Conservation (phyloP, 2,329 filamentous ascomycete genomes). For the Verticillium longisporum region DNA sequence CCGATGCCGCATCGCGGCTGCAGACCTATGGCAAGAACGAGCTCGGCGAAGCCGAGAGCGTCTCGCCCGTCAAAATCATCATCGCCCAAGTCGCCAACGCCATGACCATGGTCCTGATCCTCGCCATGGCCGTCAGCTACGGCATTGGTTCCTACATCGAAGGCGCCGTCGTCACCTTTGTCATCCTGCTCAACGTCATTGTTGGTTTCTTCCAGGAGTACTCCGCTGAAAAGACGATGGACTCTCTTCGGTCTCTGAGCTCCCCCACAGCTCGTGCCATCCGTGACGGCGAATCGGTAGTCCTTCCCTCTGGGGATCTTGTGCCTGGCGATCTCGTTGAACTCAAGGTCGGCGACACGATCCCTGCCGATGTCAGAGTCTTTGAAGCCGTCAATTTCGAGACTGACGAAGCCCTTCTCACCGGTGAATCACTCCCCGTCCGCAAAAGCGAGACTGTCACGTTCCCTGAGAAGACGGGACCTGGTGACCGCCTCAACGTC, state of each 20-base stretch:
- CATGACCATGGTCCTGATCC: constrained; percentile 55
- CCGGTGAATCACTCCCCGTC: constrained; percentile 56
- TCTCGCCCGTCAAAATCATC: constrained; percentile 51
- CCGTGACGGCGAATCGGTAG: constrained; percentile 40
- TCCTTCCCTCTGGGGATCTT: constrained; percentile 45
- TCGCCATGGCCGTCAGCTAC: constrained; percentile 46
- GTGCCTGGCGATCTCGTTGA: constrained; percentile 54
- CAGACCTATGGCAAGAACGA: constrained; percentile 53
- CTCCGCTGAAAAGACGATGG: constrained; percentile 49
- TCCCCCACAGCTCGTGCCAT: constrained; percentile 44
- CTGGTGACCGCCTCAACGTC: constrained; percentile 57
- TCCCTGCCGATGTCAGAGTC: constrained; percentile 34
- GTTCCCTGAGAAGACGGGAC: constrained; percentile 45
- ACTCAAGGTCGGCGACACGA: constrained; percentile 39
- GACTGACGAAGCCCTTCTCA: constrained; percentile 56
- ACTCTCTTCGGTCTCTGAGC: constrained; percentile 41
- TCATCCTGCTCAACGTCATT: constrained; percentile 45
- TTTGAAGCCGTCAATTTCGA: constrained; percentile 37
- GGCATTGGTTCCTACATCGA: constrained; percentile 48
- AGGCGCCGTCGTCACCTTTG: constrained; percentile 44
- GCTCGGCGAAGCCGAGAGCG: constrained; percentile 47
- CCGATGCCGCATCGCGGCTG: constrained; percentile 43
- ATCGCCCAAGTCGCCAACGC: constrained; percentile 57
- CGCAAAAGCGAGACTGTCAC: constrained; percentile 41
- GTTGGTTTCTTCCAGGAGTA: constrained; percentile 50